These are phyloP conservation scores for Bryopsis sp. DNA, from an alignment of 139 green algal species.

Conservation along the genomic window DNA sequence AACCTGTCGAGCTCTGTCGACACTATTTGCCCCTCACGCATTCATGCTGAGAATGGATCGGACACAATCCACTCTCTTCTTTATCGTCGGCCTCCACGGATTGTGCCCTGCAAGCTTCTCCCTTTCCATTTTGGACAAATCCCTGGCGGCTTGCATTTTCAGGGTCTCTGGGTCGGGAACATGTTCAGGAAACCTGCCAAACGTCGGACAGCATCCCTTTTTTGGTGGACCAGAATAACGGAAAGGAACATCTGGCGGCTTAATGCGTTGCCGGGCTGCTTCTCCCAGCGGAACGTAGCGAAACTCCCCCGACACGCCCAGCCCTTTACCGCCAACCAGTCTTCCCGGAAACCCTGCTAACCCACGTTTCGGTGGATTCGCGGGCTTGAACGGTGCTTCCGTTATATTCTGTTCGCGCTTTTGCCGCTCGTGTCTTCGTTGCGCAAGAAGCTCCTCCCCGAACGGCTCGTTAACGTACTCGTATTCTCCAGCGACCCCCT, in stretches of 20 bases:
- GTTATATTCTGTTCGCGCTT: slow-evolving; percentile 31
- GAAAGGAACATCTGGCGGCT: not conserved
- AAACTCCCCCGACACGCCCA: not conserved
- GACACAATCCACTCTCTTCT: not conserved
- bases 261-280: not conserved
- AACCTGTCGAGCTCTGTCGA: no score
- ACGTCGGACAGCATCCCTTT: not conserved
- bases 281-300: not conserved
- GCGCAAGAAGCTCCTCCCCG: slow-evolving; percentile 4
- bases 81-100: slow-evolving; percentile 12
- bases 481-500: slow-evolving; percentile 30
- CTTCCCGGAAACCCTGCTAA: slow-evolving; percentile 17
- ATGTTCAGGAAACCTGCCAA: not conserved
- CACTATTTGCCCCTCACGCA: no score
- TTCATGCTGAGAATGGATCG: slow-evolving; percentile 5
- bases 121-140: not conserved
- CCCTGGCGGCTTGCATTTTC: not conserved
- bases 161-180: slow-evolving; percentile 5
- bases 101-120: not conserved
- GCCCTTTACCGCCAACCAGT: slow-evolving; percentile 22
- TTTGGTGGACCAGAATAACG: not conserved
- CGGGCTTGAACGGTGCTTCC: slow-evolving; percentile 42
- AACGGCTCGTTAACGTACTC: slow-evolving; percentile 24
- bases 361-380: slow-evolving; percentile 33
- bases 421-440: not conserved